Evolutionary conservation across 2,329 filamentous ascomycete genomes (phyloP), one percentile per base, ranked within the genome.

Genomic region (Arthrobotrys pseudoclavata): DNA sequence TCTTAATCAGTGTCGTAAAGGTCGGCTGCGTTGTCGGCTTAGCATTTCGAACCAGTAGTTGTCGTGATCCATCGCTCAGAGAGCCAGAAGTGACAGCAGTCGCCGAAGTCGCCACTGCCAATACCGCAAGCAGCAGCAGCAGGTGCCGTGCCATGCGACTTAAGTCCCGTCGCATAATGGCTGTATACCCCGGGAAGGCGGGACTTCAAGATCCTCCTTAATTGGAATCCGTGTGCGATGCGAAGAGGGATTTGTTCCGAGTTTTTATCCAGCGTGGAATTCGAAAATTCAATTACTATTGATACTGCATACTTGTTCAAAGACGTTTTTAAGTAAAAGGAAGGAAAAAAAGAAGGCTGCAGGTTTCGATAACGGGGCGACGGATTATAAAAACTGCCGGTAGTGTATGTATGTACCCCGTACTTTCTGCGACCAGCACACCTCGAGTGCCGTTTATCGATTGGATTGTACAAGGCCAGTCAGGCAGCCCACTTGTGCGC

Each of bases 1-100:
- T 70, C 52, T 76, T 76, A 9, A 76, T 42, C 3, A 76, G 52
- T 1, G 60, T 61, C 20, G 66, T 52, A 40, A 76, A 70, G 0
- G 72, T 76, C 45, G 72, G 66, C 18, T 71, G 52, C 52, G 64
- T 67, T 69, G 61, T 53, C 18, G 70, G 60, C 62, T 61, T 40
- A 40, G 48, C 18, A 40, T n/a, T 60, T 26, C 55, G 40, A 34
- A 42, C 64, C 12, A 69, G 42, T 13, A 55, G 45, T 18, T 24
- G 74, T 18, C 34, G 74, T 9, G 62, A 67, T 37, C 22, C 18
- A 18, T 67, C 64, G 24, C 76, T 42, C 69, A 66, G 37, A 62
- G 45, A 48, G 24, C 12, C 24, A 13, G 62, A 37, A 61, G 67
- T 47, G 76, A 64, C 34, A 74, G 37, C 15, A 48, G 55, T 26